Base-by-base conservation (phyloP, 2,329 filamentous ascomycete genomes). In the Celoporthe dispersa region DNA sequence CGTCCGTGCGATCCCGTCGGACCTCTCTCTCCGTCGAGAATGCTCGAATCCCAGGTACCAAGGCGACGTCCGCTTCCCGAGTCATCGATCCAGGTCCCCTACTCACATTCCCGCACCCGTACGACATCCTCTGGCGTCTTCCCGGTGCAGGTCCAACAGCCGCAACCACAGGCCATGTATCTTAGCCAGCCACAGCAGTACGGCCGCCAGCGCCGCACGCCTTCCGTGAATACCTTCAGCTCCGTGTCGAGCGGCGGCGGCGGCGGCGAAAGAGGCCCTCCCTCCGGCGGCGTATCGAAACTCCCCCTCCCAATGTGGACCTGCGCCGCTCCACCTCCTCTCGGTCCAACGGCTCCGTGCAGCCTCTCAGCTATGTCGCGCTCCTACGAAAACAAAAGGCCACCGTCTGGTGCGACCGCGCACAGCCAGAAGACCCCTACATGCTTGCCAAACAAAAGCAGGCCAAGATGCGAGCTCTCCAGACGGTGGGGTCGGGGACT, bases 341-440 rank as follows among this genome's bases (percentile, higher is more conserved):
- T 66, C 90, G 93, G 75, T 97, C 93, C 31, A 88, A 86, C 72
- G 84, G 80, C 31, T 84, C 83, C 68, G 84, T 84, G 22, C 87
- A 88, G 72, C 82, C 91, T 1, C 86, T 86, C n/a, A 91, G 94
- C 73, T 99, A 99, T 80, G 96, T 99, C 66, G 94, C 96, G 48
- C 86, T 98, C n/a, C 91, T 99, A 82, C 90, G 96, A 73, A 95
- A 94, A 79, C 96, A 99, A 81, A 98, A 98, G 80, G 96, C 94
- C 41, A 99, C 96, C 0, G 96, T 99, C 5, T 99, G 96, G 96
- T 98, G 94, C 83, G 96, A 98, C 78, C 91, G 94, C 67, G 88
- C 95, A 12, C 96, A 99, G 79, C 90, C 93, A 72, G 94, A 98
- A 80, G 96, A 99, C 79, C 93, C 95, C 0, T 88, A 94, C 65